Conservation (phyloP, 208 protist species). For the Wallacemonas sp. region DNA sequence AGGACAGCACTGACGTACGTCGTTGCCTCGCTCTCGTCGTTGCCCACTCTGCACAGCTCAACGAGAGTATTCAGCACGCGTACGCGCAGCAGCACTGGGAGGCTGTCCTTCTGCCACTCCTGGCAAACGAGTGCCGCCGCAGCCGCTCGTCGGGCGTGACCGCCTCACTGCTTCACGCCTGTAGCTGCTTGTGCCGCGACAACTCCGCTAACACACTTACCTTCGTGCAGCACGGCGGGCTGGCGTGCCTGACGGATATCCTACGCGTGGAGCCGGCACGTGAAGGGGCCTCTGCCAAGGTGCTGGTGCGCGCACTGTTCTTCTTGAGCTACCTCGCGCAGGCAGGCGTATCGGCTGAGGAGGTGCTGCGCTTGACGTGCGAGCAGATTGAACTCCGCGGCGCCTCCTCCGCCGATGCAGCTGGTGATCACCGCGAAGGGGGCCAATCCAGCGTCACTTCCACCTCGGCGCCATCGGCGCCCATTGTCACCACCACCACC, state of each 20-base stretch:
- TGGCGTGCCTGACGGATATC: conserved; percentile 16
- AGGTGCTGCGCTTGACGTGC: conserved; percentile 25
- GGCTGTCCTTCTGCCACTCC: conserved; percentile 18
- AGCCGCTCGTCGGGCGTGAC: conserved; percentile 18
- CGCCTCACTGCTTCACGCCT: conserved; percentile 55
- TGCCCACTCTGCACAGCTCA: conserved; percentile 61
- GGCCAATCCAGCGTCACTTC: neutral
- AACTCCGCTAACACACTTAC: conserved; percentile 34
- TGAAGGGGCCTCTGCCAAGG: conserved; percentile 20
- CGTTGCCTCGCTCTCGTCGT: conserved; percentile 21
- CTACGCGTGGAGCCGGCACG: conserved; percentile 10
- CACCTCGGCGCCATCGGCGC: neutral
- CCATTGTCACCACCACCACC: neutral
- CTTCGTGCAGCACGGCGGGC: conserved; percentile 38
- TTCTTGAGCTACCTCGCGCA: conserved; percentile 51
- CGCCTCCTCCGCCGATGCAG: too few relatives aligned
- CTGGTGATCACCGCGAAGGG: too few relatives aligned
- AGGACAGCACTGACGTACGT: conserved; percentile 20
- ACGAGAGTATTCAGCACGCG: conserved; percentile 48
- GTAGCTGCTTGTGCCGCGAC: conserved; percentile 73
- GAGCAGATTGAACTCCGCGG: neutral
- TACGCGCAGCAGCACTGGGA: conserved; percentile 41
- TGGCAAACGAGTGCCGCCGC: conserved; percentile 22
- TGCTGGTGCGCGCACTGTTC: conserved; percentile 40
- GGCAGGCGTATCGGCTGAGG: conserved; percentile 30